Evolutionary conservation across 305 asterid genomes (phyloP).

Genomic region (Rubia peregrina): DNA sequence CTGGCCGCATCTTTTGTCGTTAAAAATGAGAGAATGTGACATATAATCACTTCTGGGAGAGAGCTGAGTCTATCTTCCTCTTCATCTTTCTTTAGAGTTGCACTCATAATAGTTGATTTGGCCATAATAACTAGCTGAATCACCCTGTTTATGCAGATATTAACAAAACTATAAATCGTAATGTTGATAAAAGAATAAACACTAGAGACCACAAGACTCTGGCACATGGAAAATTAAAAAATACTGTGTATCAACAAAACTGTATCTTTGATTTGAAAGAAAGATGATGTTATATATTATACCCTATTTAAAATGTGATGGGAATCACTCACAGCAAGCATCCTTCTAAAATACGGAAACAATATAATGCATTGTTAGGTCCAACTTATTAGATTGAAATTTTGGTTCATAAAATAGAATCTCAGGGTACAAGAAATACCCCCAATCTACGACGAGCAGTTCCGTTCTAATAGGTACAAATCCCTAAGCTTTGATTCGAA

Average conservation of each 20-base stretch:
- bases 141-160: neutral
- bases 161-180: no score
- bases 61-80: slow-evolving; percentile 6
- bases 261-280: neutral
- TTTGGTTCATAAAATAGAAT: no score
- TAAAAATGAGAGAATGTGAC: neutral
- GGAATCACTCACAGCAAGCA: neutral
- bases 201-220: neutral
- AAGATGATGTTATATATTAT: no score
- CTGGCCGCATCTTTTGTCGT: neutral
- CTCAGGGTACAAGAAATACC: neutral
- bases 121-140: neutral
- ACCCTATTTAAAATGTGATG: no score
- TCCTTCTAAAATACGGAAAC: neutral
- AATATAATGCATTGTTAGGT: neutral
- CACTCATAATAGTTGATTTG: neutral
- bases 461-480: no score
- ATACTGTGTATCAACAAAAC: neutral
- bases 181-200: neutral
- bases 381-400: no score
- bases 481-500: neutral
- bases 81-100: neutral
- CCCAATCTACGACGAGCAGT: neutral
- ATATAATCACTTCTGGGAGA: neutral
- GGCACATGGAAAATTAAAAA: neutral